phyloP scores from a whole-genome alignment of 352 stramenopile species.

The Phytophthora citrophthora region DNA sequence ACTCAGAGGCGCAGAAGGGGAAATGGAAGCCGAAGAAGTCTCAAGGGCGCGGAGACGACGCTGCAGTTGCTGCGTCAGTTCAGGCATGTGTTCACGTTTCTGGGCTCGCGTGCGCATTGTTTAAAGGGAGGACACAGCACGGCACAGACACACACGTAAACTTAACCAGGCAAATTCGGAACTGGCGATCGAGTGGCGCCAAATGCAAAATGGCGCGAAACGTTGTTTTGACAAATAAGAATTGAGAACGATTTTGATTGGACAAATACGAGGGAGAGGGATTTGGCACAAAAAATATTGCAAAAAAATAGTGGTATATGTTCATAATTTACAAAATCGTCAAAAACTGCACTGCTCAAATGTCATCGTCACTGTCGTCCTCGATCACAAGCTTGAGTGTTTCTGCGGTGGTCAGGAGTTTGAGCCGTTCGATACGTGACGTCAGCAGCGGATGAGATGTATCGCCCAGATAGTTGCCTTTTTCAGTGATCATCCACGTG shows the following conservation, averaged over 20 bases:
- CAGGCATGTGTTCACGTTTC: constrained; percentile 23
- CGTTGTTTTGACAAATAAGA: constrained; percentile 15
- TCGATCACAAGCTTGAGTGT: constrained; percentile 14
- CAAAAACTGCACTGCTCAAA: background rate
- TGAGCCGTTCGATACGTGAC: constrained; percentile 71
- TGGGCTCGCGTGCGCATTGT: constrained; percentile 37
- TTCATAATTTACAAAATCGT: constrained; percentile 23
- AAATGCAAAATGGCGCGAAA: constrained; percentile 31
- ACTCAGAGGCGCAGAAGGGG: constrained; percentile 5
- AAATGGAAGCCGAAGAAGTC: background rate
- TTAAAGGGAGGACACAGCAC: background rate
- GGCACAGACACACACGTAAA: background rate
- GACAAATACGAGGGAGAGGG: constrained; percentile 16
- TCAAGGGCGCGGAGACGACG: constrained; percentile 18
- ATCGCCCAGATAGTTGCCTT: constrained; percentile 85
- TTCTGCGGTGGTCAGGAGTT: constrained; percentile 44
- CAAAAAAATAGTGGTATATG: constrained; percentile 1
- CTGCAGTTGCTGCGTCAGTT: constrained; percentile 26
- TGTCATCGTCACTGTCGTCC: constrained; percentile 15
- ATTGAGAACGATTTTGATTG: background rate
- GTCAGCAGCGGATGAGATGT: constrained; percentile 79
- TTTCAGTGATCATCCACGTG: constrained; percentile 75
- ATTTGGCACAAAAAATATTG: too few species aligned
- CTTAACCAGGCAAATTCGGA: constrained; percentile 18
- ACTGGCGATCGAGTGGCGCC: constrained; percentile 26